Evolutionary conservation across 2,329 filamentous ascomycete genomes (phyloP).

Genomic region (Teratosphaeria gauchensis): DNA sequence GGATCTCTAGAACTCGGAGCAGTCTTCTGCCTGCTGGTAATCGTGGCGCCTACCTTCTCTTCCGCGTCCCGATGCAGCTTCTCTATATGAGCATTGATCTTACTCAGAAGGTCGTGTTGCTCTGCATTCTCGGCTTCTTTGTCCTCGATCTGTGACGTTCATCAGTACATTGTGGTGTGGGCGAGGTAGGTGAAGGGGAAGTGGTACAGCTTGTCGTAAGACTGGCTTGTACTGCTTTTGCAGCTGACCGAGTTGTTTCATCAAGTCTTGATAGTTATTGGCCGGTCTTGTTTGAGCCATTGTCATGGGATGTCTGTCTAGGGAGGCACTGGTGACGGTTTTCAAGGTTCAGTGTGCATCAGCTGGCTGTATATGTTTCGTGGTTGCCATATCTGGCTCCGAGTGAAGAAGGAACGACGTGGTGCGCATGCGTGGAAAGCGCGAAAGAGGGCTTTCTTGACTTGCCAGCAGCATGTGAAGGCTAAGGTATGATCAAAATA

Average conservation of each 20-base stretch:
- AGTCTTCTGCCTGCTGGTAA: too few species aligned
- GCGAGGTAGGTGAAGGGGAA: not conserved
- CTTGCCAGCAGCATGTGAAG: not conserved
- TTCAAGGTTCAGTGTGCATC: not conserved
- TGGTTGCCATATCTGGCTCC: not conserved
- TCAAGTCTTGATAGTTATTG: not conserved
- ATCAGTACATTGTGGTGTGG: not conserved
- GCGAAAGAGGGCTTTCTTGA: not conserved
- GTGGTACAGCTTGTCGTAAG: not conserved
- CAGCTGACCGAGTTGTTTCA: not conserved
- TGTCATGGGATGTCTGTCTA: not conserved
- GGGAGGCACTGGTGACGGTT: not conserved
- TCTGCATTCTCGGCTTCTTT: not conserved
- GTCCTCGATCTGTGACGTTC: not conserved
- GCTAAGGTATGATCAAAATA: not conserved
- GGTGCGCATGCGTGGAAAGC: not conserved
- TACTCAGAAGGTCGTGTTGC: not conserved
- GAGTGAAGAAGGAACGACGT: not conserved
- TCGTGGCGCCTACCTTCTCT: not conserved
- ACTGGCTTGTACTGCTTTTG: not conserved
- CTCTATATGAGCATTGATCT: not conserved
- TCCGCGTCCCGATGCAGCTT: not conserved
- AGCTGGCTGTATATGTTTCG: not conserved
- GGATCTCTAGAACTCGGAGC: not conserved
- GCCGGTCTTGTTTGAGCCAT: not conserved